A percentile compares a stretch with the other conserved stretches of the same genome.
Conservation (phyloP, 192 early-diverging fungal genomes). For the Ambispora gerdemannii region DNA sequence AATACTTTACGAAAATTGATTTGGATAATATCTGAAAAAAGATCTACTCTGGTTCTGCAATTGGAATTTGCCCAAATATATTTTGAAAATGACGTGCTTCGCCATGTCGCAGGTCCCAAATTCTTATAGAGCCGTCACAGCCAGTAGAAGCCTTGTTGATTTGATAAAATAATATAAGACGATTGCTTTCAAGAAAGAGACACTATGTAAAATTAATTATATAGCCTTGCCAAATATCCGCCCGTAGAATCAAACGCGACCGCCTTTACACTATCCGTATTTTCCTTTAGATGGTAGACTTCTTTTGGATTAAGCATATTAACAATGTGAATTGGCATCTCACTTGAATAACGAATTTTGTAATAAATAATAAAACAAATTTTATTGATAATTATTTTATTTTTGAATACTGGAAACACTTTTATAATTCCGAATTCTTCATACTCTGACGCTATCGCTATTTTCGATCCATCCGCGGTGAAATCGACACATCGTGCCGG, state of each 20-base stretch:
- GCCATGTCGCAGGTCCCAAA: conserved; percentile 7
- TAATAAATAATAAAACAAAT: too few relatives aligned
- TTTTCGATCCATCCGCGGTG: conserved; percentile 27
- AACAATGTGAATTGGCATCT: conserved; percentile 34
- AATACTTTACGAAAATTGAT: too few relatives aligned
- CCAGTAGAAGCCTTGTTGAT: not conserved
- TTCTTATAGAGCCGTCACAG: conserved; percentile 3
- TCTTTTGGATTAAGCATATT: conserved; percentile 24
- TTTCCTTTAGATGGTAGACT: conserved; percentile 32
- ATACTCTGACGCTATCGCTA: conserved; percentile 42
- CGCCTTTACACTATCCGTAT: conserved; percentile 32
- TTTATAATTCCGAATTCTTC: not conserved
- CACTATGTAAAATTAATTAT: not conserved
- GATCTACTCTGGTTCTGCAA: not conserved
- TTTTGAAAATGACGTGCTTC: not conserved
- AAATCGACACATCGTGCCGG: conserved; percentile 32
- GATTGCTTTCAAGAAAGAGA: too few relatives aligned
- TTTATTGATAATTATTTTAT: too few relatives aligned
- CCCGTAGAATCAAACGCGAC: conserved; percentile 35
- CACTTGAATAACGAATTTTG: conserved; percentile 19
- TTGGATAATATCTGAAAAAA: not conserved
- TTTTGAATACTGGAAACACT: too few relatives aligned
- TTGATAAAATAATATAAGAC: not conserved
- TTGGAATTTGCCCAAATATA: not conserved
- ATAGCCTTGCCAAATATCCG: conserved; percentile 28